Evolutionary conservation across 192 early-diverging fungal species (phyloP).

Genomic region (Mortierella alpina): DNA sequence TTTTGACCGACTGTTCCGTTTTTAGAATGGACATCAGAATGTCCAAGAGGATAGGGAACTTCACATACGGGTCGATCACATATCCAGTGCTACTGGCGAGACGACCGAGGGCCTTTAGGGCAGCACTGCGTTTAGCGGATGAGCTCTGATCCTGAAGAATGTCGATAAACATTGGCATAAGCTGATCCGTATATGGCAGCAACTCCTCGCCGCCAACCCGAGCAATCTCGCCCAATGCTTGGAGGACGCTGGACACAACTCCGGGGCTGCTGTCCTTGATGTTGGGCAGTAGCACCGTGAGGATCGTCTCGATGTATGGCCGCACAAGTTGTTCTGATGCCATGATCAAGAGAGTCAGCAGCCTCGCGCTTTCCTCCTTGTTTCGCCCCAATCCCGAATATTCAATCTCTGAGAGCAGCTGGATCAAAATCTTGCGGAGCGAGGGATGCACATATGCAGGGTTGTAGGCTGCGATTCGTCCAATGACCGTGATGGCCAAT

Average conservation of each 20-base stretch:
- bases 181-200: constrained; percentile 78
- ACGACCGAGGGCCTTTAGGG: constrained; percentile 86
- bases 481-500: constrained; percentile 84
- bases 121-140: constrained; percentile 84
- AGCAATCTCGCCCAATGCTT: constrained; percentile 83
- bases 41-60: constrained; percentile 87
- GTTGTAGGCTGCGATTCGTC: constrained; percentile 79
- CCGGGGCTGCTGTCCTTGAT: constrained; percentile 80
- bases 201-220: constrained; percentile 85
- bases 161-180: constrained; percentile 91
- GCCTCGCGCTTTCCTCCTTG: constrained; percentile 84
- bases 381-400: constrained; percentile 79
- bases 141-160: constrained; percentile 89
- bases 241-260: constrained; percentile 82
- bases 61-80: constrained; percentile 89
- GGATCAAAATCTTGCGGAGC: constrained; percentile 84
- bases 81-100: constrained; percentile 86
- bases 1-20: constrained; percentile 75
- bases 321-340: constrained; percentile 83
- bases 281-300: constrained; percentile 86
- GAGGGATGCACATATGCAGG: constrained; percentile 93
- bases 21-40: constrained; percentile 85
- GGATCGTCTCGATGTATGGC: constrained; percentile 89
- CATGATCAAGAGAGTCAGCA: constrained; percentile 79
- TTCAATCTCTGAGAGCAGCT: constrained; percentile 91